Base-by-base conservation (phyloP, 371 early-diverging fungal species). In the Zopfochytrium polystomum region DNA sequence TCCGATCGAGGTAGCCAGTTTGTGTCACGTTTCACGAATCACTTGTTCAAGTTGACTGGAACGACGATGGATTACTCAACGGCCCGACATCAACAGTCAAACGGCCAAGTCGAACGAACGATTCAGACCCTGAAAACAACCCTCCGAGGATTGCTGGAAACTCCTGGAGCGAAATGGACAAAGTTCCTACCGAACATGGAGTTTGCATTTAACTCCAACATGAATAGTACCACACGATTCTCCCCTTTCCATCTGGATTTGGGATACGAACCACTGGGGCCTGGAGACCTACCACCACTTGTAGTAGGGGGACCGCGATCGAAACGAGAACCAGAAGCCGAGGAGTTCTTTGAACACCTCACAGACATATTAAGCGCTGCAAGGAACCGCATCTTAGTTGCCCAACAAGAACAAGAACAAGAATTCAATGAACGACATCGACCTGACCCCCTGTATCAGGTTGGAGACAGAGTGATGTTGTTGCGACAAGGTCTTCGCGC, bases 1-100 rank as follows among this genome's bases (percentile, higher is more conserved):
- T 60, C 52, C 2, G 60, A 60, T 27, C 60, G 60, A 29, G 52
- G 43, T 26, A 18, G 50, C 22, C 49, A 49, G 52, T 60, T 60
- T 50, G 47, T 45, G 13, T 5, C 20, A 9, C 3, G 25, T 15
- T 60, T 60, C 46, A 53, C 29, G 54, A 31, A 26, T 11, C 18
- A 7, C 38, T 18, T 38, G 38, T 38, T 38, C 38, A 7, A 38
- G 11, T 18, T 38, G 11, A 38, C 38, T 38, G 38, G 38, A 11
- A 38, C 38, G 11, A 38, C 38, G 11, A 38, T 38, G 38, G 38
- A 7, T 38, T 38, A 7, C 38, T 11, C n/a, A n/a, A n/a, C n/a
- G n/a, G n/a, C n/a, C n/a, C 38, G 38, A 38, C 38, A 38, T 18
- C 38, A 38, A 38, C 38, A 38, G 18, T 7, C 11, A 38, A 38